Evolutionary conservation across 2,329 filamentous ascomycete genomes (phyloP), one percentile per base, ranked within the genome.

Genomic region (Aspergillus udagawae): DNA sequence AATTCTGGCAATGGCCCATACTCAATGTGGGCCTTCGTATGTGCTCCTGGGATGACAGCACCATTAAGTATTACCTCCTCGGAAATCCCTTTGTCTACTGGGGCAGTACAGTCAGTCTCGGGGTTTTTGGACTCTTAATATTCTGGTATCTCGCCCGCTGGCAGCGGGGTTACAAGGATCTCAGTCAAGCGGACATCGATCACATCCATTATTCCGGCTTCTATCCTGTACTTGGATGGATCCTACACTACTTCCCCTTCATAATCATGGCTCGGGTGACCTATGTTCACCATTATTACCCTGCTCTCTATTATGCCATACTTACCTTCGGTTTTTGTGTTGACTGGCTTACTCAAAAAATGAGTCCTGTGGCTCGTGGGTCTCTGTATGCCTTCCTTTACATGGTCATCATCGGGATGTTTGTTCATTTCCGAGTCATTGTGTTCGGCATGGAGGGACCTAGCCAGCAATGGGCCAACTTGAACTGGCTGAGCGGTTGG

Each of bases 201-300:
- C 91, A 94, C 65, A 93, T 99, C 70, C 92, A 97, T 76, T 97
- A 96, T 75, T 83, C 92, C 10, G 94, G 90, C 51, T 72, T 99
- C 57, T 99, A 99, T 75, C 93, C 94, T 8, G 81, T 93, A 56
- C 83, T 94, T 55, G 94, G 94, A 61, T 99, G 94, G 94, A 87
- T 96, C 76, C 83, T 99, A 51, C 94, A 99, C 78, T 99, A 97
- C 74, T 79, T 96, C 61, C 94, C 94, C 0, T 99, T 97, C 76
- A 85, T 96, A 68, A 86, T 94, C 70, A 99, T 99, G 95, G 94
- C 92, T 10, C 91, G 94, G 82, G 94, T 99, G 60, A 99, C 94
- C 17, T 99, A 99, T 70, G 94, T 99, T 54, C 94, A 99, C 76
- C 94, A 99, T 80, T 99, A 99, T 82, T 99, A 97, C 76, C 94